Conservation (phyloP, 2,329 filamentous ascomycete genomes). For the Harringtonia aguacate region DNA sequence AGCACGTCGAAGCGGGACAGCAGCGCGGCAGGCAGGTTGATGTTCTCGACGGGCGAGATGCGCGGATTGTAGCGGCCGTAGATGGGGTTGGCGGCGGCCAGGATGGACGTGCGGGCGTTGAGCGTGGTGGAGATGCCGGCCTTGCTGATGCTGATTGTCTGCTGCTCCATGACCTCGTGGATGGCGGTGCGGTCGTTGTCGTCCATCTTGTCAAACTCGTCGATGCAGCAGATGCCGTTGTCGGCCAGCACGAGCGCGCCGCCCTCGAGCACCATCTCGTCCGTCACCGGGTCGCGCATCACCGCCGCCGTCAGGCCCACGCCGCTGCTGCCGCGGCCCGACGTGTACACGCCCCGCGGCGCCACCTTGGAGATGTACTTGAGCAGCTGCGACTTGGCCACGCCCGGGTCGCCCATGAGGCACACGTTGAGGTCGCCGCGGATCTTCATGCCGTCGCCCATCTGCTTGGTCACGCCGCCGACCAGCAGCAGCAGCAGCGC, state of each 20-base stretch:
- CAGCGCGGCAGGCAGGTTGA: slow-evolving; percentile 94
- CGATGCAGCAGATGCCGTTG: slow-evolving; percentile 78
- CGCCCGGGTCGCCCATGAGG: slow-evolving; percentile 98
- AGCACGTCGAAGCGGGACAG: slow-evolving; percentile 95
- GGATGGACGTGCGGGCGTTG: slow-evolving; percentile 90
- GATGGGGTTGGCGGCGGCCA: slow-evolving; percentile 91
- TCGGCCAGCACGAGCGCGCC: slow-evolving; percentile 71
- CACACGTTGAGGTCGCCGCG: slow-evolving; percentile 98
- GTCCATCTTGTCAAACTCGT: slow-evolving; percentile 87
- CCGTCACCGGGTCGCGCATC: slow-evolving; percentile 74
- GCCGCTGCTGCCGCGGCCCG: slow-evolving; percentile 69
- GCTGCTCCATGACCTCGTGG: slow-evolving; percentile 83
- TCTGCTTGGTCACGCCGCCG: slow-evolving; percentile 90
- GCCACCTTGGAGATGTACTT: slow-evolving; percentile 99
- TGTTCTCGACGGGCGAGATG: slow-evolving; percentile 95
- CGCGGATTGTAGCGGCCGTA: slow-evolving; percentile 98
- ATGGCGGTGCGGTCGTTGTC: slow-evolving; percentile 73
- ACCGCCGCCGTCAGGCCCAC: slow-evolving; percentile 75
- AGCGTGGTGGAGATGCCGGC: slow-evolving; percentile 64
- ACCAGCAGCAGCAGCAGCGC: slow-evolving; percentile 90
- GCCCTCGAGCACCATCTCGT: slow-evolving; percentile 76
- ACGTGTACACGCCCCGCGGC: slow-evolving; percentile 80
- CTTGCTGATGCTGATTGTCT: slow-evolving; percentile 78
- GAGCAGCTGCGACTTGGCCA: slow-evolving; percentile 94
- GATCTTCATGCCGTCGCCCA: slow-evolving; percentile 97